Evolutionary conservation across 1,284 basidiomycete genomes (phyloP), one percentile per base, ranked within the genome.

Genomic region (Moesziomyces sp.): DNA sequence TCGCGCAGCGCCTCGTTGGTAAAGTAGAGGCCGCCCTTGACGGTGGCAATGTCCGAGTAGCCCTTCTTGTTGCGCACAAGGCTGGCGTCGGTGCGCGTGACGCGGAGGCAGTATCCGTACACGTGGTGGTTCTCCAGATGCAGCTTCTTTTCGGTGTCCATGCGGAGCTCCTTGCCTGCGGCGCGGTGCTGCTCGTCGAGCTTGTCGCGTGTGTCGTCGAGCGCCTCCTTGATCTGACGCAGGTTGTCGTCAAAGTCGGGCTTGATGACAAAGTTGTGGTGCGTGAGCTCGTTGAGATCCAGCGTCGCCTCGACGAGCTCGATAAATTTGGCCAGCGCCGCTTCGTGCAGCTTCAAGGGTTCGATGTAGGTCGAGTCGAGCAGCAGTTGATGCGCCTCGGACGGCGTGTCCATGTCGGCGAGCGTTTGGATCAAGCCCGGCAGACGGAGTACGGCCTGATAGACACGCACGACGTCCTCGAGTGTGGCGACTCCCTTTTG

Each of bases 271-370:
- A 91, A 96, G 76, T 92, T 92, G 85, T 98, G 93, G 86, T 81
- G 91, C 86, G 85, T 79, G 9, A 97, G 88, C 76, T 96, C 91
- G 48, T 91, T 90, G 19, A 98, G 89, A 80, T 99, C 97, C 46
- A 99, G 89, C 0, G 96, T 98, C 63, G 93, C 90, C 84, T 98
- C 94, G 3, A 99, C 95, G 91, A 99, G 94, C 77, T 95, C 93
- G 5, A 89, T 87, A 77, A 95, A 95, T 80, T 93, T 83, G 48
- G 55, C 44, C 7, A 84, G 76, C 13, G 64, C 57, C 3, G 49
- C 43, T 26, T 73, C 50, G 46, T 76, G 75, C 7, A 47, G 33
- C 55, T 52, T 47, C n/a, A 83, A 52, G 1, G 77, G 79, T 3
- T 71, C 62, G 23, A 78, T 58, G 63, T 79, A 83, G 13, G 69